phyloP scores from a whole-genome alignment of 164 flowering plant species.

The Houttuynia cordata region DNA sequence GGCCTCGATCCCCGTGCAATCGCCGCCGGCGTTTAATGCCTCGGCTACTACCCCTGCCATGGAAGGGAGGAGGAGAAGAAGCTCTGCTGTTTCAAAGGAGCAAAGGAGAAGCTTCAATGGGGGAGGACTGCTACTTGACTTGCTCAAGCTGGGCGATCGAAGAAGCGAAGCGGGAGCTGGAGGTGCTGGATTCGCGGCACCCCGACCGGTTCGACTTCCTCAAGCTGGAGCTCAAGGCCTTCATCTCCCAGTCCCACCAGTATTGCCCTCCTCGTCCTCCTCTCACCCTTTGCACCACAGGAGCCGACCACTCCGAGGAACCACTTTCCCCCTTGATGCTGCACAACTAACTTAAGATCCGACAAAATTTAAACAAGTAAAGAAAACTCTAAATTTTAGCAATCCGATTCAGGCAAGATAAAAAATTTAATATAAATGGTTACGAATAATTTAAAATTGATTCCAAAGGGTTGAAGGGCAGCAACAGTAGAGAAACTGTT shows the following conservation, averaged over 20 bases:
- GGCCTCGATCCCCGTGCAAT: not conserved
- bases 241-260: constrained; percentile 3
- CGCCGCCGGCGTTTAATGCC: not conserved
- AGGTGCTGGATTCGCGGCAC: constrained; percentile 7
- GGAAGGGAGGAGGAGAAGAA: not conserved
- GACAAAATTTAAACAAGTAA: no score
- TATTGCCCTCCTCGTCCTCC: not conserved
- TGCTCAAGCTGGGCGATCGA: constrained; percentile 9
- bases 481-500: no score
- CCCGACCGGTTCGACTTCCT: constrained; percentile 11
- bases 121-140: not conserved
- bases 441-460: no score
- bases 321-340: not conserved
- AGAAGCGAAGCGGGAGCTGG: constrained; percentile 7
- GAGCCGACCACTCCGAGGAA: not conserved
- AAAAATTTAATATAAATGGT: no score
- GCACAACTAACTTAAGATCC: no score
- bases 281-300: not conserved
- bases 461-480: no score
- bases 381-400: no score
- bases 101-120: not conserved
- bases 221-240: constrained; percentile 7
- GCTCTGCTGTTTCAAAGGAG: not conserved
- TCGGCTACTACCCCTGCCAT: not conserved
- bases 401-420: no score